phyloP scores from a whole-genome alignment of 768 basidiomycete species.

The Gymnopilus junonius region DNA sequence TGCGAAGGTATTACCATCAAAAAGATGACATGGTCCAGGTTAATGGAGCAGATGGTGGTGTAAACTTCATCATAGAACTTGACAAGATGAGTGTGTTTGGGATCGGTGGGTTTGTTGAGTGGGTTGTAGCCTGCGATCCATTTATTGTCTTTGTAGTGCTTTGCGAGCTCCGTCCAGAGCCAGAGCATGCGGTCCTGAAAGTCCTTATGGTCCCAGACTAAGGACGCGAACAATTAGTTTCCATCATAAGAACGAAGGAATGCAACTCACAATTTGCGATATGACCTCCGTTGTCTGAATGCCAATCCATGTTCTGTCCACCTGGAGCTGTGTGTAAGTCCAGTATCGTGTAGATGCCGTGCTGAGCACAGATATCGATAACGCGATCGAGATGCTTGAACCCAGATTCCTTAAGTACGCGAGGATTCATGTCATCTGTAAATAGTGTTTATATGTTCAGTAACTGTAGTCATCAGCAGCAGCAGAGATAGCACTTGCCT shows the following conservation, averaged over 20 bases:
- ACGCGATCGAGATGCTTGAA: slow-evolving; percentile 87
- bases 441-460: too few species aligned
- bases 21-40: slow-evolving; percentile 75
- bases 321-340: slow-evolving; percentile 82
- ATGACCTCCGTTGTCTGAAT: slow-evolving; percentile 76
- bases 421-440: slow-evolving; percentile 74
- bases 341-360: slow-evolving; percentile 81
- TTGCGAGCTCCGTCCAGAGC: slow-evolving; percentile 79
- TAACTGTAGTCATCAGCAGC: too few species aligned
- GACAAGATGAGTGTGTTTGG: slow-evolving; percentile 66
- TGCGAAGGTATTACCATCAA: slow-evolving; percentile 87
- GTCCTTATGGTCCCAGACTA: slow-evolving; percentile 49
- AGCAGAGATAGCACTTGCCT: slow-evolving; percentile 31
- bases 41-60: slow-evolving; percentile 72
- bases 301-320: slow-evolving; percentile 83
- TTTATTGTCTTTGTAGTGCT: slow-evolving; percentile 74
- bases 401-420: slow-evolving; percentile 73
- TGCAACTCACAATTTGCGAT: slow-evolving; percentile 56
- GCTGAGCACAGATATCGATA: slow-evolving; percentile 71
- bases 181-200: slow-evolving; percentile 80
- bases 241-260: background rate
- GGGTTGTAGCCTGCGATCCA: slow-evolving; percentile 91
- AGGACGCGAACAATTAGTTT: background rate
- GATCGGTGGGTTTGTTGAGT: slow-evolving; percentile 82
- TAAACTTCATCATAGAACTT: slow-evolving; percentile 72